Conservation (phyloP, 805 yeast species). For the Kregervanrija fluxuum region DNA sequence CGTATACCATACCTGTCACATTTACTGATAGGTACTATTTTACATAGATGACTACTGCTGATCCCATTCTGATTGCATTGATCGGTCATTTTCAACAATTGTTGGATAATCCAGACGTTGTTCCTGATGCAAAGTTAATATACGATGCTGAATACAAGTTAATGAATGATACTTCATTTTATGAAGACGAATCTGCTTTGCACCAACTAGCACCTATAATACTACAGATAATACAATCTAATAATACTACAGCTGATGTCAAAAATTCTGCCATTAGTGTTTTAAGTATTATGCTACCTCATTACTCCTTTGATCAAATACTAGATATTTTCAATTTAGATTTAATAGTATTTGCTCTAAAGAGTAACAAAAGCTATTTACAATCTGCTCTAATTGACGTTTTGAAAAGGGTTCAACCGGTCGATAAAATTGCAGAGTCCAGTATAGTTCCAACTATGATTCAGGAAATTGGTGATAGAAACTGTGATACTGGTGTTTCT, state of each 20-base stretch:
- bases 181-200: constrained; percentile 8
- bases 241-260: constrained; percentile 15
- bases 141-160: constrained; percentile 13
- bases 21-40: too few relatives aligned
- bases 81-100: constrained; percentile 13
- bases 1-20: too few relatives aligned
- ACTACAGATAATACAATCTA: constrained; percentile 19
- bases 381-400: constrained; percentile 20
- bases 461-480: constrained; percentile 14
- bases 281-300: constrained; percentile 20
- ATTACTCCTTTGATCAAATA: constrained; percentile 24
- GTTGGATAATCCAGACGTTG: constrained; percentile 1
- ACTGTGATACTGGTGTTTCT: constrained; percentile 17
- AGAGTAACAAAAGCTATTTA: constrained; percentile 20
- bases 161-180: constrained; percentile 12
- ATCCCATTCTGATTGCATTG: constrained; percentile 14
- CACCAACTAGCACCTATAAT: constrained; percentile 15
- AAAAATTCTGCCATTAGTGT: constrained; percentile 16
- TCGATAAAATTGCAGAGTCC: constrained; percentile 29
- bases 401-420: constrained; percentile 22
- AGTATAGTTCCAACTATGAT: constrained; percentile 21
- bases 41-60: constrained; percentile 7
- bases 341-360: constrained; percentile 22
- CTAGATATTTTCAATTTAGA: constrained; percentile 18
- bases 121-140: constrained; percentile 12